Evolutionary conservation across 129 eudicot species (phyloP).

Genomic region (Dittrichia graveolens): DNA sequence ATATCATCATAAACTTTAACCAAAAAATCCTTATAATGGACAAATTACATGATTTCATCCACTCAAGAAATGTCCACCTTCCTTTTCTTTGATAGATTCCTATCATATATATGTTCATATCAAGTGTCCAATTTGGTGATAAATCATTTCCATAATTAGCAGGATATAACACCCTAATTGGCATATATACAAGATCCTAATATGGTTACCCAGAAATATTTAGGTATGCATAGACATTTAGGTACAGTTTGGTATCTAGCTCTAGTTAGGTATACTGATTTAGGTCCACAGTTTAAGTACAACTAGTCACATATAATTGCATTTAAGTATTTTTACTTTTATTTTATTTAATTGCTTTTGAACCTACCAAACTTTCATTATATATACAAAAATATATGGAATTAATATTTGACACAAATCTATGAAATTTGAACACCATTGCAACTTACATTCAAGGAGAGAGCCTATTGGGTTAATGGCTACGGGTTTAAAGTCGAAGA

Average conservation of each 20-base stretch:
- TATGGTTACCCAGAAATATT: background rate
- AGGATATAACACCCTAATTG: background rate
- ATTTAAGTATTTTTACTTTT: background rate
- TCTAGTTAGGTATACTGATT: background rate
- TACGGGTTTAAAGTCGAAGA: no score
- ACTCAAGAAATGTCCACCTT: no score
- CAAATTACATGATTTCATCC: no score
- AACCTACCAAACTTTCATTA: background rate
- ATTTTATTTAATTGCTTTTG: background rate
- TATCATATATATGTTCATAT: no score
- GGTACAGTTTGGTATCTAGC: background rate
- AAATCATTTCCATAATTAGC: background rate
- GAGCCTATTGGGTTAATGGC: no score
- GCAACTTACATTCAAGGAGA: no score
- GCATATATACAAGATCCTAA: background rate
- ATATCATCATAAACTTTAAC: no score
- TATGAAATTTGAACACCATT: no score
- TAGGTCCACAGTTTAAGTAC: background rate
- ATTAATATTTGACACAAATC: background rate
- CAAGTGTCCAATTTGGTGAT: no score
- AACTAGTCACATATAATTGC: no score
- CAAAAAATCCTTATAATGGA: no score
- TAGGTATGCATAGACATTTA: conserved; percentile 5
- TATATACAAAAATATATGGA: background rate
- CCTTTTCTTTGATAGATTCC: no score